Conservation (phyloP, 371 early-diverging fungal genomes). For the Haplosporangium sp. region DNA sequence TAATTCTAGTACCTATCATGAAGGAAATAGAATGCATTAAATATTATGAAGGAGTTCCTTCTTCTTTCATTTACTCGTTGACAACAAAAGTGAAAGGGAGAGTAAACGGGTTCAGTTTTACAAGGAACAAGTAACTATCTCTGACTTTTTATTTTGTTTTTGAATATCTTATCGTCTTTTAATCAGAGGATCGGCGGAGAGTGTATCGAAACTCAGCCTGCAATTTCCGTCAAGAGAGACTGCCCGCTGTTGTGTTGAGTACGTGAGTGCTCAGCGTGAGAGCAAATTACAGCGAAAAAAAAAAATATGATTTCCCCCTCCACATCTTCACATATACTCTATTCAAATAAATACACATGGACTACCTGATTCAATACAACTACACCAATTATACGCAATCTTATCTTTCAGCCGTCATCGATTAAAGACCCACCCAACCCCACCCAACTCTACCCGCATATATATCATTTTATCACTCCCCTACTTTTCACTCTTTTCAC, state of each 20-base stretch:
- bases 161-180: slow-evolving; percentile 3
- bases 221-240: slow-evolving; percentile 1
- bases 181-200: slow-evolving; percentile 9
- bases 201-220: slow-evolving; percentile 25
- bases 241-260: background rate
- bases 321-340: background rate
- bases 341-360: background rate
- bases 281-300: background rate
- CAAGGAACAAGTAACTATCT: no score
- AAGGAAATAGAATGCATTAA: background rate
- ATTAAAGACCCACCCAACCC: slow-evolving; percentile 12
- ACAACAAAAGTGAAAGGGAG: background rate
- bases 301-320: background rate
- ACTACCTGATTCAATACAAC: background rate
- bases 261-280: background rate
- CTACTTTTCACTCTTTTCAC: background rate
- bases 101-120: background rate
- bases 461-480: background rate
- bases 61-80: background rate
- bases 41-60: background rate
- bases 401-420: slow-evolving; percentile 1
- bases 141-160: no score
- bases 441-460: slow-evolving; percentile 11
- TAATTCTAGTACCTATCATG: no score
- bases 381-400: slow-evolving; percentile 2